Percentiles rank a stretch among this genome's conserved stretches.
These are phyloP conservation scores for Pugionium dolabratum DNA, from an alignment of 345 rosid species.

Conservation along the genomic window DNA sequence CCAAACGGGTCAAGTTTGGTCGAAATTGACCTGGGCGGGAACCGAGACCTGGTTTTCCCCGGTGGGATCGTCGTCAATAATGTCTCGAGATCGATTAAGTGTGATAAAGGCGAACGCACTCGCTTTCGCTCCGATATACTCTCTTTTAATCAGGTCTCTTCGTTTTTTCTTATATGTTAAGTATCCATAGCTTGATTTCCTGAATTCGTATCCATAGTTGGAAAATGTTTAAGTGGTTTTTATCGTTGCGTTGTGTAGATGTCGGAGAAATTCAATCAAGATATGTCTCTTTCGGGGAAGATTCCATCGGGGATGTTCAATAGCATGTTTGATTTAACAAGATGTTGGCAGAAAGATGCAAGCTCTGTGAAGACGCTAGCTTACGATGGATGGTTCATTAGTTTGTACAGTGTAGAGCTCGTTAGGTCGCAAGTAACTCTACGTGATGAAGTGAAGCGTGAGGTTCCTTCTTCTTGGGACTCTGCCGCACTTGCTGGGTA, in stretches of 20 bases:
- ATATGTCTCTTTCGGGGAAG: constrained; percentile 70
- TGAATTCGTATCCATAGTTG: not conserved
- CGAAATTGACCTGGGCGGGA: constrained; percentile 48
- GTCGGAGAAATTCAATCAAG: constrained; percentile 94
- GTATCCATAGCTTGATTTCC: not conserved
- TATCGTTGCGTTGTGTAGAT: constrained; percentile 46
- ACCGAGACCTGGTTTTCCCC: constrained; percentile 65
- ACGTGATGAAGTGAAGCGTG: constrained; percentile 65
- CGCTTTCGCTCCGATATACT: constrained; percentile 79
- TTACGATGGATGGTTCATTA: constrained; percentile 90
- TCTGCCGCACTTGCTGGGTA: constrained; percentile 89
- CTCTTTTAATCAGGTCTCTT: constrained; percentile 74
- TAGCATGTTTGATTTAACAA: constrained; percentile 66
- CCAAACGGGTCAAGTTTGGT: constrained; percentile 59
- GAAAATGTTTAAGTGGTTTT: not conserved
- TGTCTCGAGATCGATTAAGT: constrained; percentile 70
- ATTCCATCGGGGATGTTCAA: constrained; percentile 85
- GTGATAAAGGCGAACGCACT: constrained; percentile 94
- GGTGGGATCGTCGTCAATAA: constrained; percentile 68
- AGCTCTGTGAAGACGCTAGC: constrained; percentile 59
- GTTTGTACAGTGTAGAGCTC: constrained; percentile 80
- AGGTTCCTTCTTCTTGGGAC: constrained; percentile 92
- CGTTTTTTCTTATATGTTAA: not conserved
- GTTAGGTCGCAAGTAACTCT: constrained; percentile 62
- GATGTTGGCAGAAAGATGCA: constrained; percentile 88